Evolutionary conservation across 108 stramenopile species (phyloP).

Genomic region (Nitzschia putrida): DNA sequence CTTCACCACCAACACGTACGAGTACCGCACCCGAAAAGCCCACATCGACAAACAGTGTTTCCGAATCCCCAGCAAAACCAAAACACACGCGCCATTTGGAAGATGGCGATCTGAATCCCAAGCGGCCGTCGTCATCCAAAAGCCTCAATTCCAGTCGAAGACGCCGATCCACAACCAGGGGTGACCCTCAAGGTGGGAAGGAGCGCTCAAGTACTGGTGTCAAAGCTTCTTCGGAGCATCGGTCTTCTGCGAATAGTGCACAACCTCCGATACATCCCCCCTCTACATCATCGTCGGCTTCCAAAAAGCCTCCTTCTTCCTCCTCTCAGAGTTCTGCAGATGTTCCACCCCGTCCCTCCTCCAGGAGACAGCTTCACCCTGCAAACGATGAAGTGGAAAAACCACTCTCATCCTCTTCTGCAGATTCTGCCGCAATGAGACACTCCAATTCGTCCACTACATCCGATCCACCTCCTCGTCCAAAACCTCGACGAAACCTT

Average conservation of each 20-base stretch:
- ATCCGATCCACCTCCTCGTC: background rate
- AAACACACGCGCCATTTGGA: background rate
- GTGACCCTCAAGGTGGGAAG: background rate
- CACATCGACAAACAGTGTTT: background rate
- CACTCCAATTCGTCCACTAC: background rate
- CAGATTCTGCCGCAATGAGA: background rate
- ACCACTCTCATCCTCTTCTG: slow-evolving; percentile 10
- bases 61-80: background rate
- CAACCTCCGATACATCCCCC: background rate
- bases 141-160: too few species aligned
- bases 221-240: background rate
- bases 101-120: too few species aligned
- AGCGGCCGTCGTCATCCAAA: too few species aligned
- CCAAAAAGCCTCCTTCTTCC: background rate
- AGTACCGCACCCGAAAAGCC: background rate
- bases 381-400: background rate
- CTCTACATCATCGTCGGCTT: background rate
- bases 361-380: background rate
- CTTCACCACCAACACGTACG: background rate
- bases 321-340: background rate
- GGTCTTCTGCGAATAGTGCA: background rate
- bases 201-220: background rate
- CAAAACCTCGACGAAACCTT: background rate
- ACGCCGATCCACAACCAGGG: too few species aligned
- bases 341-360: background rate